These are phyloP conservation scores for Viridothelium virens DNA, from an alignment of 495 filamentous ascomycete species.

Conservation along the genomic window DNA sequence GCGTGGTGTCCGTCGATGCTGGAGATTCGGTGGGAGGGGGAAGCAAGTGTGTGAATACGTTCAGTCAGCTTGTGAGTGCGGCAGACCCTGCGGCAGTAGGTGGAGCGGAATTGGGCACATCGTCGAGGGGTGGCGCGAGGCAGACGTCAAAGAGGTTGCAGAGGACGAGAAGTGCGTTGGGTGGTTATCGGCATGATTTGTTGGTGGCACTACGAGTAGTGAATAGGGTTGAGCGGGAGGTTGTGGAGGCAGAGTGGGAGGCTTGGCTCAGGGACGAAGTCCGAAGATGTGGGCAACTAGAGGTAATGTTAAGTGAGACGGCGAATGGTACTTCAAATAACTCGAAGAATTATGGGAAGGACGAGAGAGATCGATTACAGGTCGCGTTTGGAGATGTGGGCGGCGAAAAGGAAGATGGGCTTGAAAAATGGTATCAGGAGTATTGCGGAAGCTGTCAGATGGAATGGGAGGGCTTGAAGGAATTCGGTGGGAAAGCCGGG, in stretches of 20 bases:
- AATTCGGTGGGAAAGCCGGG: background rate
- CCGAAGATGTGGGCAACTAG: slow-evolving; percentile 56
- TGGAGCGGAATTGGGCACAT: background rate
- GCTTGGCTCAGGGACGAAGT: slow-evolving; percentile 74
- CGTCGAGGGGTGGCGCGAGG: background rate
- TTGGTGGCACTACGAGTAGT: slow-evolving; percentile 84
- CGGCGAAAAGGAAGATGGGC: slow-evolving; percentile 38
- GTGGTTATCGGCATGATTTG: slow-evolving; percentile 80
- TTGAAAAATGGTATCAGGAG: slow-evolving; percentile 57
- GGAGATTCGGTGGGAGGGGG: slow-evolving; percentile 32
- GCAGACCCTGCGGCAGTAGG: background rate
- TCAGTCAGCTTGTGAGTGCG: slow-evolving; percentile 10
- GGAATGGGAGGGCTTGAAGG: slow-evolving; percentile 36
- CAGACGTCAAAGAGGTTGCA: slow-evolving; percentile 50
- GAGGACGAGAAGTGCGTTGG: slow-evolving; percentile 71
- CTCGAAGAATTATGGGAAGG: slow-evolving; percentile 19
- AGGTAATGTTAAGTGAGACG: slow-evolving; percentile 38
- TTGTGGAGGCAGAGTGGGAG: slow-evolving; percentile 81
- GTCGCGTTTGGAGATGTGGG: slow-evolving; percentile 17
- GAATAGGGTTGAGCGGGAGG: slow-evolving; percentile 79
- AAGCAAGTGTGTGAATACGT: slow-evolving; percentile 19
- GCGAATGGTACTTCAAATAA: slow-evolving; percentile 25
- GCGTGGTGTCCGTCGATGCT: slow-evolving; percentile 14
- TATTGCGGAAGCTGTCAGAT: slow-evolving; percentile 68
- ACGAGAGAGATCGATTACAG: slow-evolving; percentile 12